These are phyloP conservation scores for Trichophaea hybrida DNA, from an alignment of 2,329 filamentous ascomycete genomes.

Conservation along the genomic window DNA sequence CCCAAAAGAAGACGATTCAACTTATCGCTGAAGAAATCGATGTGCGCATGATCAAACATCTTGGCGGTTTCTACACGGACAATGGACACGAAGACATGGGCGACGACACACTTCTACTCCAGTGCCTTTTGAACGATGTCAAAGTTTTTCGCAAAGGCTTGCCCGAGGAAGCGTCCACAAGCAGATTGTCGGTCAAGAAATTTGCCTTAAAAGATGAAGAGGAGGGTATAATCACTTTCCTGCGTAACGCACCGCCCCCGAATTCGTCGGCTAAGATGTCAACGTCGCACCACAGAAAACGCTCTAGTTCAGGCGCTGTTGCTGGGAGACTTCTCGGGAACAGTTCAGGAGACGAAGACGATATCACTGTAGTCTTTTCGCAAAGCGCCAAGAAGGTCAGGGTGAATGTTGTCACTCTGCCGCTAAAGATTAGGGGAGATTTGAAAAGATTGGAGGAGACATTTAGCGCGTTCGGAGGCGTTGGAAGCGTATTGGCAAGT, in stretches of 20 bases:
- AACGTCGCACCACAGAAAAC: constrained; percentile 4
- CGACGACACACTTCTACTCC: constrained; percentile 39
- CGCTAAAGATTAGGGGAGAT: constrained; percentile 61
- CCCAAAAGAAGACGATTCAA: background rate
- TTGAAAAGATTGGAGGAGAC: constrained; percentile 71
- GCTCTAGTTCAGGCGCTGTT: constrained; percentile 3
- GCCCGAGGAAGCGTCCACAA: constrained; percentile 26
- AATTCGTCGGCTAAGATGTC: constrained; percentile 7
- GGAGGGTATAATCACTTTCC: constrained; percentile 49
- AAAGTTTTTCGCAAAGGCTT: constrained; percentile 27
- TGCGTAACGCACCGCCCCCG: constrained; percentile 4
- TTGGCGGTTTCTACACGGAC: constrained; percentile 36
- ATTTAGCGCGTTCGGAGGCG: constrained; percentile 73
- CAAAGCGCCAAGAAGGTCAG: constrained; percentile 37
- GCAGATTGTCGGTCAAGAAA: constrained; percentile 40
- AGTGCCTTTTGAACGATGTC: constrained; percentile 37
- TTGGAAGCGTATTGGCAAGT: constrained; percentile 81
- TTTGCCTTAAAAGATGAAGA: constrained; percentile 49
- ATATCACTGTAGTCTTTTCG: constrained; percentile 32
- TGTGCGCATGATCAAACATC: constrained; percentile 42
- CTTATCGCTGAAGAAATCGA: constrained; percentile 35
- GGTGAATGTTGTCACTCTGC: constrained; percentile 59
- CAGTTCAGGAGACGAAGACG: constrained; percentile 12
- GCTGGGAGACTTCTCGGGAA: constrained; percentile 3
- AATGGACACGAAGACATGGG: constrained; percentile 35